Evolutionary conservation across 305 asterid genomes (phyloP).

Genomic region (Fraxinus velutina): DNA sequence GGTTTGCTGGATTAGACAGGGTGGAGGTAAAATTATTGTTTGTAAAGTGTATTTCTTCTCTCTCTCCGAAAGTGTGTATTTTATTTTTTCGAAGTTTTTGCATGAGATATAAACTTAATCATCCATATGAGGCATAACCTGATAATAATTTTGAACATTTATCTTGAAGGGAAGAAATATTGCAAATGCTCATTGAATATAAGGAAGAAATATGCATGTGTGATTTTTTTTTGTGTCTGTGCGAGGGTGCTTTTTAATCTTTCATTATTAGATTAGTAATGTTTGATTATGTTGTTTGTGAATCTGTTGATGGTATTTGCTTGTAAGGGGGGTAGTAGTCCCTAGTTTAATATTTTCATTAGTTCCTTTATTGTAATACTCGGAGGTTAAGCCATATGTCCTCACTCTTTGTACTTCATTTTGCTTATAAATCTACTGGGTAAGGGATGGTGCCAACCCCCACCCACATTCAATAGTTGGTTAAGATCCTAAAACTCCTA

Average conservation of each 20-base stretch:
- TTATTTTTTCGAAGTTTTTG: not conserved
- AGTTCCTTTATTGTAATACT: not conserved
- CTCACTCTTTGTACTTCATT: not conserved
- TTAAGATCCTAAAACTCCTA: not conserved
- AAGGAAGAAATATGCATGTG: not conserved
- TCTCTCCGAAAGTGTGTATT: not conserved
- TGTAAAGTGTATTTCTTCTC: not conserved
- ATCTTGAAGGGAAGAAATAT: not conserved
- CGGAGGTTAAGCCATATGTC: not conserved
- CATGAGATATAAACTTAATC: not conserved
- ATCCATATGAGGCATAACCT: not conserved
- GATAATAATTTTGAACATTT: not conserved
- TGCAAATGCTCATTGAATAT: not conserved
- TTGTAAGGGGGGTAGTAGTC: not conserved
- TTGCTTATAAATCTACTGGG: not conserved
- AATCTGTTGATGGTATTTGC: not conserved
- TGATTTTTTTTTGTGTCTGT: not conserved
- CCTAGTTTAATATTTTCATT: not conserved
- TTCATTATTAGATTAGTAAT: not conserved
- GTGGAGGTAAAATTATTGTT: conserved; percentile 45
- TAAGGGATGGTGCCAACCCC: not conserved
- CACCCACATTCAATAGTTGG: not conserved
- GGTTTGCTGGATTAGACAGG: conserved; percentile 49
- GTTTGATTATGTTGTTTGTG: not conserved
- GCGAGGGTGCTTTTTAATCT: not conserved